These are phyloP conservation scores for Pythium pyrilobum DNA, from an alignment of 352 stramenopile genomes.

Conservation along the genomic window DNA sequence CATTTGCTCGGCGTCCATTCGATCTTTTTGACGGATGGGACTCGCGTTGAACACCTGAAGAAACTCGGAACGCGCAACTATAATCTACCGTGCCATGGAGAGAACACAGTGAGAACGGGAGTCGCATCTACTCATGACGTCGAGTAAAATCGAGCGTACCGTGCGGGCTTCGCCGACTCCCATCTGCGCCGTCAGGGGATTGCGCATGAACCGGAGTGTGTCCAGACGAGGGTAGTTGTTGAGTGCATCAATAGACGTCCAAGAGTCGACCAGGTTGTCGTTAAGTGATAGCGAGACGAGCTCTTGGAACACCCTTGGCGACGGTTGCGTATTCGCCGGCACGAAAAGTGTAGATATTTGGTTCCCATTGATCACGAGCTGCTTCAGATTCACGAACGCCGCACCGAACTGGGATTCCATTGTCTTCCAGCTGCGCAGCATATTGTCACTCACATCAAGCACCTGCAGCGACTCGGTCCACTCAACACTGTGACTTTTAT, in stretches of 20 bases:
- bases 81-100: slow-evolving; percentile 20
- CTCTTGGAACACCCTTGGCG: slow-evolving; percentile 29
- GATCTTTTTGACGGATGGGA: slow-evolving; percentile 51
- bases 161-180: slow-evolving; percentile 58
- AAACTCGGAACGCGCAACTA: slow-evolving; percentile 51
- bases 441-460: slow-evolving; percentile 66
- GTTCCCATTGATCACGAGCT: slow-evolving; percentile 66
- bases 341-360: slow-evolving; percentile 40
- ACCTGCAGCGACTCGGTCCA: slow-evolving; percentile 27
- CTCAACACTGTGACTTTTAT: neutral
- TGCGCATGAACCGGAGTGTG: slow-evolving; percentile 61
- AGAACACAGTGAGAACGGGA: neutral
- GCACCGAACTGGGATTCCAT: slow-evolving; percentile 34
- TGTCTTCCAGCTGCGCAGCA: slow-evolving; percentile 37
- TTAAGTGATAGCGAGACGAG: slow-evolving; percentile 53
- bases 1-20: slow-evolving; percentile 68
- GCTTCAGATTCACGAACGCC: slow-evolving; percentile 37
- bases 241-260: slow-evolving; percentile 70
- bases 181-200: slow-evolving; percentile 61
- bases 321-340: neutral
- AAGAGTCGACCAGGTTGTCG: slow-evolving; percentile 63
- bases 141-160: slow-evolving; percentile 14
- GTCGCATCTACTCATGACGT: neutral
- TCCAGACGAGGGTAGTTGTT: slow-evolving; percentile 53
- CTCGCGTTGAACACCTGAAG: slow-evolving; percentile 66